phyloP scores from a whole-genome alignment of 805 yeast species.

The Candida krabiensis region DNA sequence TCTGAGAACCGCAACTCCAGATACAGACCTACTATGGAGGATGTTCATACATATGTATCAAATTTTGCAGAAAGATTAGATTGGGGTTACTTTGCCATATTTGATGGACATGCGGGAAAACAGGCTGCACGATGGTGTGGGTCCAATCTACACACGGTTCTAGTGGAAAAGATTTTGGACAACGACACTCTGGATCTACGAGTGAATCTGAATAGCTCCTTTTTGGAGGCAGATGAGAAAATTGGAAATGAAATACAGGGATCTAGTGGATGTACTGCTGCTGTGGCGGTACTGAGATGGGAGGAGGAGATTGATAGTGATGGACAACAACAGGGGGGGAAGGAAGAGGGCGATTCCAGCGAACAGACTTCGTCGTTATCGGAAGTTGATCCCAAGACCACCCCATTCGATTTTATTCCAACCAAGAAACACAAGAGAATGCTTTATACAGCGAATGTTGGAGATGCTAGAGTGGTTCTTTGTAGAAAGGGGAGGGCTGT shows the following conservation, averaged over 20 bases:
- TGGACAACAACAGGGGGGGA: conserved; percentile 5
- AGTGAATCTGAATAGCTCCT: conserved; percentile 65
- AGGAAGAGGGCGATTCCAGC: conserved; percentile 4
- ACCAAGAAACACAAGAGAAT: conserved; percentile 57
- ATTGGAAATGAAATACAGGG: conserved; percentile 63
- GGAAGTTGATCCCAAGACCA: conserved; percentile 15
- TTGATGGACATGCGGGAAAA: conserved; percentile 97
- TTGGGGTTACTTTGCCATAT: conserved; percentile 93
- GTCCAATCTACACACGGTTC: conserved; percentile 68
- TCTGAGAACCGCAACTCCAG: conserved; percentile 84
- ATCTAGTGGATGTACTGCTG: conserved; percentile 92
- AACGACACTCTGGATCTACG: conserved; percentile 56
- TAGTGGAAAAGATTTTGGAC: conserved; percentile 56
- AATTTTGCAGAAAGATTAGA: conserved; percentile 89
- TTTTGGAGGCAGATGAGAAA: conserved; percentile 70
- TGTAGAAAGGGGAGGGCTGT: conserved; percentile 73
- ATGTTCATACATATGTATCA: conserved; percentile 89
- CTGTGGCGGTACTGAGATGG: conserved; percentile 89
- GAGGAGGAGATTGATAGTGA: conserved; percentile 44
- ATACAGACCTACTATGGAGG: conserved; percentile 91
- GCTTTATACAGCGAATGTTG: conserved; percentile 92
- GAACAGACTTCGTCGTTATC: not conserved
- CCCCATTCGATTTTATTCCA: conserved; percentile 50
- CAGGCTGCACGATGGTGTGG: conserved; percentile 96
- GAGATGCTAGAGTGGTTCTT: conserved; percentile 85